Percentiles rank a stretch among this genome's conserved stretches.
phyloP scores from a whole-genome alignment of 139 green algal species.

The Ulvella scutata region DNA sequence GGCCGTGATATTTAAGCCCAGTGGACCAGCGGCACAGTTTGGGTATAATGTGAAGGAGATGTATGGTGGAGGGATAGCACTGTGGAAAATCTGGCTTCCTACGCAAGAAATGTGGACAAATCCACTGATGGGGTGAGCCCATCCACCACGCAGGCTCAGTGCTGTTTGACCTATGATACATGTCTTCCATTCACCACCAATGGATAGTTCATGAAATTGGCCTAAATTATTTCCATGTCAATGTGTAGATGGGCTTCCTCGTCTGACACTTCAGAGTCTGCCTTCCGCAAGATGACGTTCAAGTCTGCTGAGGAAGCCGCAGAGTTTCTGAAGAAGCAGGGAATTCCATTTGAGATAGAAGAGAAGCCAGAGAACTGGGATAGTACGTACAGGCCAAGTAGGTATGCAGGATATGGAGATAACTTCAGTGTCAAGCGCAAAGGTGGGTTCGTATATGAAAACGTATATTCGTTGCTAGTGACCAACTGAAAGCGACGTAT shows the following conservation, averaged over 20 bases:
- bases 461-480: too few species aligned
- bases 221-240: background rate
- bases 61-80: background rate
- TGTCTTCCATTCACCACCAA: too few species aligned
- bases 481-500: too few species aligned
- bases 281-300: background rate
- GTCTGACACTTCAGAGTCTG: background rate
- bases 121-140: background rate
- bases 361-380: background rate
- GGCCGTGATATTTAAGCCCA: background rate
- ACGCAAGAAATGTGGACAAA: background rate
- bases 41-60: background rate
- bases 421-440: constrained; percentile 2
- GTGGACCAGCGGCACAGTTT: background rate
- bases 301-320: background rate
- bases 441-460: too few species aligned
- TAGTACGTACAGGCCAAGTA: background rate
- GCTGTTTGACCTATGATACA: too few species aligned
- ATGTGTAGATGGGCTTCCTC: background rate
- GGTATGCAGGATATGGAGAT: background rate
- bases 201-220: too few species aligned
- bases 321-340: background rate
- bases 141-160: too few species aligned
- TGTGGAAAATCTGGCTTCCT: background rate
- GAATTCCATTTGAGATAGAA: background rate